phyloP scores from a whole-genome alignment of 2,329 filamentous ascomycete species.

The Xylariaceae sp. region DNA sequence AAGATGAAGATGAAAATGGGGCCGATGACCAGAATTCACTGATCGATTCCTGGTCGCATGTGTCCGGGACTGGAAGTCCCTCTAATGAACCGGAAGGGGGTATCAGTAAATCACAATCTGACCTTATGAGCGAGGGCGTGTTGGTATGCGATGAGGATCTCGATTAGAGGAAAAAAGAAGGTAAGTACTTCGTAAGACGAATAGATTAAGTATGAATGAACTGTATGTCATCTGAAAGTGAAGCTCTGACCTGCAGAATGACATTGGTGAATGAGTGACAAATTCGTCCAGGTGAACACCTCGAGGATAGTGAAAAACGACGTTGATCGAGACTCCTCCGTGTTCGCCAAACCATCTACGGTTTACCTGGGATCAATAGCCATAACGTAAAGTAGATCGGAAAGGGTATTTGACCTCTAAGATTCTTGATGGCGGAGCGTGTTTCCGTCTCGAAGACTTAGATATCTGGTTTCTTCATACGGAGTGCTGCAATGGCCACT shows the following conservation, averaged over 20 bases:
- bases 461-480: too few relatives aligned
- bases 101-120: background rate
- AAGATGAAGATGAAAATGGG: background rate
- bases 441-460: too few relatives aligned
- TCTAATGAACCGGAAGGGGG: conserved; percentile 7
- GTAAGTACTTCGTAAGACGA: background rate
- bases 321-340: background rate
- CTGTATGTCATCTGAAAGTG: conserved; percentile 5
- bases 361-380: too few relatives aligned
- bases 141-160: background rate
- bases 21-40: background rate
- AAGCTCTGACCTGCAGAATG: conserved; percentile 18
- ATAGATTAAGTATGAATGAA: too few relatives aligned
- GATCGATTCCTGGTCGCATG: conserved; percentile 1
- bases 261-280: conserved; percentile 9
- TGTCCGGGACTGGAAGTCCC: conserved; percentile 17
- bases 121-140: background rate
- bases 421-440: too few relatives aligned
- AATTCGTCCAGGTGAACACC: conserved; percentile 13
- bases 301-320: background rate
- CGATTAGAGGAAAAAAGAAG: background rate
- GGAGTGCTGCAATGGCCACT: too few relatives aligned
- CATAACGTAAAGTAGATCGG: too few relatives aligned
- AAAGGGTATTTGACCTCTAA: too few relatives aligned
- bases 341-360: background rate